Evolutionary conservation across 768 basidiomycete genomes (phyloP).

Genomic region (Lentinus brumalis): DNA sequence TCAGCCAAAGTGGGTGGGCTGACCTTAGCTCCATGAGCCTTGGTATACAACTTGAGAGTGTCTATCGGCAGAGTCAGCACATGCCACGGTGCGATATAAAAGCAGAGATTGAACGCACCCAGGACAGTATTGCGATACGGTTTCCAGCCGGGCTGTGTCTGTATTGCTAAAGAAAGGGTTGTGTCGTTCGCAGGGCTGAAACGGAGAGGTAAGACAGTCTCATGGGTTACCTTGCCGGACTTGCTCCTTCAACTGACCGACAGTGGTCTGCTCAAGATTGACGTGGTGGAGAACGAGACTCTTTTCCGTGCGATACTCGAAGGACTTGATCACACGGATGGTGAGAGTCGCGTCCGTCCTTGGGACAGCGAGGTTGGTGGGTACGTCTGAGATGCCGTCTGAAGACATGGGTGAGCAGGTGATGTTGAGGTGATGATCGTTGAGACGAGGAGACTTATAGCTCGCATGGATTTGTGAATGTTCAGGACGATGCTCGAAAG

Average conservation of each 20-base stretch:
- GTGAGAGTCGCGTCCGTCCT: constrained; percentile 83
- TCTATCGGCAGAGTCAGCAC: constrained; percentile 47
- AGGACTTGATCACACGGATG: constrained; percentile 91
- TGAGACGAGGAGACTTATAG: background rate
- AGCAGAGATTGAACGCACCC: constrained; percentile 45
- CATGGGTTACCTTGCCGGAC: constrained; percentile 58
- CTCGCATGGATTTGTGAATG: constrained; percentile 1
- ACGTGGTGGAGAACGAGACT: constrained; percentile 82
- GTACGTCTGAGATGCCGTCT: constrained; percentile 42
- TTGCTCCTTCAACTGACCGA: constrained; percentile 74
- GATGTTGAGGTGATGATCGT: background rate
- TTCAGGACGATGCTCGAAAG: constrained; percentile 20
- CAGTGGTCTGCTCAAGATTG: constrained; percentile 79
- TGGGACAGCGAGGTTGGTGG: constrained; percentile 69
- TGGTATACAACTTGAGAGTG: constrained; percentile 91
- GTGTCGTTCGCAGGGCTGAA: constrained; percentile 6
- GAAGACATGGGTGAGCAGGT: constrained; percentile 12
- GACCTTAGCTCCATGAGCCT: constrained; percentile 94
- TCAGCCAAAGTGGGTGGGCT: constrained; percentile 8
- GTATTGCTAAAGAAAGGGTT: constrained; percentile 52
- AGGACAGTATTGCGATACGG: constrained; percentile 75
- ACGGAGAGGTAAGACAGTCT: constrained; percentile 15
- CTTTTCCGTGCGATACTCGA: constrained; percentile 88
- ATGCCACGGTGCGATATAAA: background rate
- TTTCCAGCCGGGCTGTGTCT: constrained; percentile 81